phyloP scores from a whole-genome alignment of 2,329 filamentous ascomycete genomes.

The Mycocentrospora acerina region DNA sequence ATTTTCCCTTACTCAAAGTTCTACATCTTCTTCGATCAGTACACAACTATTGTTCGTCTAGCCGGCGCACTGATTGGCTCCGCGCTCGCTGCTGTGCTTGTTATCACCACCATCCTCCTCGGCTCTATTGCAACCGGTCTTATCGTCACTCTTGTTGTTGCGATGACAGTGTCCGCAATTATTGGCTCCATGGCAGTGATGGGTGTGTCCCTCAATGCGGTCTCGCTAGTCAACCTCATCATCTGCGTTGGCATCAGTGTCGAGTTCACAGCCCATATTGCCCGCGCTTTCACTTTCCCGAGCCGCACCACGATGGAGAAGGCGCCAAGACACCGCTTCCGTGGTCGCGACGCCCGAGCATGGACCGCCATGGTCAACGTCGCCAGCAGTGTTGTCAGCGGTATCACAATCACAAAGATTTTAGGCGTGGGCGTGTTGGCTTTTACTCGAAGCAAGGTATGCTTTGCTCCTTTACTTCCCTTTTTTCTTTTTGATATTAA shows the following conservation, averaged over 20 bases:
- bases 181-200: conserved; percentile 92
- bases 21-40: conserved; percentile 99
- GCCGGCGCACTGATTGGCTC: conserved; percentile 78
- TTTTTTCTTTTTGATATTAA: not conserved
- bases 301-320: conserved; percentile 78
- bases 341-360: conserved; percentile 78
- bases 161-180: conserved; percentile 93
- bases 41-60: conserved; percentile 78
- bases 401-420: conserved; percentile 94
- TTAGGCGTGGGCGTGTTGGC: conserved; percentile 89
- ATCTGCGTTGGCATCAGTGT: conserved; percentile 97
- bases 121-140: conserved; percentile 80
- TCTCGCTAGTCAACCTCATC: conserved; percentile 92
- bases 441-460: conserved; percentile 81
- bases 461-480: conserved; percentile 2
- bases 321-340: conserved; percentile 70
- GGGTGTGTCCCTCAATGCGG: conserved; percentile 87
- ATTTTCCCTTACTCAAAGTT: conserved; percentile 97
- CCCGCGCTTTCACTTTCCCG: conserved; percentile 93
- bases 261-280: conserved; percentile 97
- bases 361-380: conserved; percentile 96
- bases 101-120: conserved; percentile 76
- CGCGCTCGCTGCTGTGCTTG: conserved; percentile 81
- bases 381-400: conserved; percentile 89
- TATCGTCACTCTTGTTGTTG: conserved; percentile 81